Percentiles rank a stretch among this genome's conserved stretches.
Conservation (phyloP, 2,329 filamentous ascomycete species). For the Cladophialophora exuberans region DNA sequence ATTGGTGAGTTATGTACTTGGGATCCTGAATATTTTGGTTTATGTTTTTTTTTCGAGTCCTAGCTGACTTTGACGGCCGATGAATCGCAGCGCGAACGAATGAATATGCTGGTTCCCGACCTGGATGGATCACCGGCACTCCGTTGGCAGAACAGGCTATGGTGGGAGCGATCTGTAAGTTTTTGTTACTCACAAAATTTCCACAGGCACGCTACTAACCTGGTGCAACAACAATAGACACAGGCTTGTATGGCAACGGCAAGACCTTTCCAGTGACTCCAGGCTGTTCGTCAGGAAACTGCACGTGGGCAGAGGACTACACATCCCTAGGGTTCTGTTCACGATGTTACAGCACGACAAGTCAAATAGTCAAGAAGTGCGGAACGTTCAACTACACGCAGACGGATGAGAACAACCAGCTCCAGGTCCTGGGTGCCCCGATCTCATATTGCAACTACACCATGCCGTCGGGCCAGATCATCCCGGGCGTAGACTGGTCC, state of each 20-base stretch:
- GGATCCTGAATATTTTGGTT: constrained; percentile 8
- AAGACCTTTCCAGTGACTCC: not conserved
- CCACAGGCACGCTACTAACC: too few relatives aligned
- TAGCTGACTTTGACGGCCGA: too few relatives aligned
- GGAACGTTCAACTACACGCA: not conserved
- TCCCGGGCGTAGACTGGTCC: not conserved
- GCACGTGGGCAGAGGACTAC: constrained; percentile 17
- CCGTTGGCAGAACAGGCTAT: constrained; percentile 1
- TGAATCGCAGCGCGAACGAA: constrained; percentile 22
- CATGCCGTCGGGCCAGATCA: constrained; percentile 1
- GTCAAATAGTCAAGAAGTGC: constrained; percentile 6
- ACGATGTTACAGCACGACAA: constrained; percentile 14
- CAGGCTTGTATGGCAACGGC: constrained; percentile 5
- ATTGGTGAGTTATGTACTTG: too few relatives aligned
- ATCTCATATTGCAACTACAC: constrained; percentile 15
- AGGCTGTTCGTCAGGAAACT: constrained; percentile 15
- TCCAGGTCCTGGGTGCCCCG: not conserved
- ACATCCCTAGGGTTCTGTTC: constrained; percentile 16
- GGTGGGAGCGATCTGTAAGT: constrained; percentile 8
- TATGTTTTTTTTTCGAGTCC: not conserved
- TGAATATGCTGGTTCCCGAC: constrained; percentile 4
- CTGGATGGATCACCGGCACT: not conserved
- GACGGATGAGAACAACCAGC: not conserved
- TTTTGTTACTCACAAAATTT: too few relatives aligned
- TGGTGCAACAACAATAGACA: too few relatives aligned